Evolutionary conservation across 768 basidiomycete genomes (phyloP), one percentile per base, ranked within the genome.

Genomic region (Pseudohyphozyma bogoriensis): DNA sequence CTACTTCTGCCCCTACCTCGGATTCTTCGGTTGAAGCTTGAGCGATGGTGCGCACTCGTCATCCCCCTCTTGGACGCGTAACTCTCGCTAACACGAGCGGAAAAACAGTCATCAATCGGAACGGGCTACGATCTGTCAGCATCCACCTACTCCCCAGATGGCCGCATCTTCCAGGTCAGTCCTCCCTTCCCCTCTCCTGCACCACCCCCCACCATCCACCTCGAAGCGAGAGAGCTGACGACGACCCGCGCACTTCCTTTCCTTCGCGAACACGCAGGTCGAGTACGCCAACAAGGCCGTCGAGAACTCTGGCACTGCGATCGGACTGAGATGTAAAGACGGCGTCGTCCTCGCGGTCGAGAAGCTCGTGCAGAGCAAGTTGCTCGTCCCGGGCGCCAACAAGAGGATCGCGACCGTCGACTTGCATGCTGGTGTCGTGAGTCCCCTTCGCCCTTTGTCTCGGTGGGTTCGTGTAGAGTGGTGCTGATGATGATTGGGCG

Each of bases 221-320:
- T 13, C 6, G 1, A 26, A 26, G 58, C 50, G 29, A n/a, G 8
- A 4, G 10, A 69, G 13, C 15, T 24, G 45, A 35, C 39, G 37
- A 51, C 52, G 33, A 37, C 36, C 42, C 58, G 31, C 13, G 7
- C 13, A 6, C 22, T 18, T 3, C 28, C 46, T 32, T 22, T 15
- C 32, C 35, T 49, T 50, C 47, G 7, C 0, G 11, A 9, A 22
- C n/a, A n/a, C n/a, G n/a, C 67, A 93, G 90, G 86, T 97, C 74
- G 93, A 97, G 77, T 97, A 97, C 71, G 95, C 95, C 56, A 86
- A 84, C 77, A 97, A 99, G 76, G 93, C 95, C 16, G 95, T 97
- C 63, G 95, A 99, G 77, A 93, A 95, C 77, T 89, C 93, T 42
- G 95, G 95, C 87, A 96, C 95, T 59, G 90, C 86, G n/a, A 92